Evolutionary conservation across 2,329 filamentous ascomycete genomes (phyloP).

Genomic region (Pleurostoma richardsiae): DNA sequence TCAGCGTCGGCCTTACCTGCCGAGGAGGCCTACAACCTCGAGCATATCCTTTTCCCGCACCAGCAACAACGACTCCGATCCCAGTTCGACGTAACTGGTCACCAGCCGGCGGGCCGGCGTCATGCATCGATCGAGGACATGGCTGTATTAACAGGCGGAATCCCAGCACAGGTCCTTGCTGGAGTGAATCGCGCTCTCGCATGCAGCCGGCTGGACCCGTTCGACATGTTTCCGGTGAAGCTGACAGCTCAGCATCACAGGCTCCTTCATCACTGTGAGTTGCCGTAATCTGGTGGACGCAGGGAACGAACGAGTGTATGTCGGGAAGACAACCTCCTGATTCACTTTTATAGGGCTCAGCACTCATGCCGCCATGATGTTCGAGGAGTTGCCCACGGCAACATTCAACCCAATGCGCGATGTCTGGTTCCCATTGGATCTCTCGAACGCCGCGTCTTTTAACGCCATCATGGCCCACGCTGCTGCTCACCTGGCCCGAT

Average conservation of each 20-base stretch:
- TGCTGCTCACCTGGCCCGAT: slow-evolving; percentile 28
- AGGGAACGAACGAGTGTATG: background rate
- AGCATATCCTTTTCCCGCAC: too few species aligned
- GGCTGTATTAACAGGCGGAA: slow-evolving; percentile 1
- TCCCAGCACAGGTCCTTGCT: slow-evolving; percentile 14
- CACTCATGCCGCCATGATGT: slow-evolving; percentile 24
- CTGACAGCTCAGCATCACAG: slow-evolving; percentile 26
- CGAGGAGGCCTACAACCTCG: too few species aligned
- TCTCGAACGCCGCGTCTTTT: slow-evolving; percentile 33
- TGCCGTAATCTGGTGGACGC: background rate
- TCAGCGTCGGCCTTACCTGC: background rate
- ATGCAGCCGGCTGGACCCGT: slow-evolving; percentile 22
- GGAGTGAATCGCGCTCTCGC: slow-evolving; percentile 23
- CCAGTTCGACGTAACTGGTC: background rate
- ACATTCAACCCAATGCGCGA: slow-evolving; percentile 31
- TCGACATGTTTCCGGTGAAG: slow-evolving; percentile 25
- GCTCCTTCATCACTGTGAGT: slow-evolving; percentile 28
- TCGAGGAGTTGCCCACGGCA: slow-evolving; percentile 16
- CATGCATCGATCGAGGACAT: background rate
- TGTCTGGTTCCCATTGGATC: slow-evolving; percentile 31
- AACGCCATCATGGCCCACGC: slow-evolving; percentile 34
- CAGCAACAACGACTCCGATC: background rate
- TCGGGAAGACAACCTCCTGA: background rate
- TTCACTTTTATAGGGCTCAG: slow-evolving; percentile 16
- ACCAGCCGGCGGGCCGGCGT: background rate